phyloP scores from a whole-genome alignment of 768 basidiomycete species.

The Mycena olivaceomarginata region DNA sequence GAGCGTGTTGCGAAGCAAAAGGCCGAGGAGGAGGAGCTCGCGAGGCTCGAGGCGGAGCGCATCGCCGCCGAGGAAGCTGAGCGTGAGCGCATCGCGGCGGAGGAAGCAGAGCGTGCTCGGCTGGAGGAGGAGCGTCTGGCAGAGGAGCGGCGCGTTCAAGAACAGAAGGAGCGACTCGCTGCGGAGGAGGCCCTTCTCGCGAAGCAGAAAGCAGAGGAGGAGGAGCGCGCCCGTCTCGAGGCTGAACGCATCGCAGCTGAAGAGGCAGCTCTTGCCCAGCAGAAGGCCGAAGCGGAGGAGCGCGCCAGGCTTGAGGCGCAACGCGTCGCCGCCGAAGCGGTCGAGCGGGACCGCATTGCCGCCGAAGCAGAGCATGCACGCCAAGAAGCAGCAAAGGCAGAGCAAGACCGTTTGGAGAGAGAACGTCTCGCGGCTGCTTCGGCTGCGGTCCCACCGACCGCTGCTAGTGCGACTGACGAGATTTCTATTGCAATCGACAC shows the following conservation, averaged over 20 bases:
- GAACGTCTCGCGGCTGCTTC: background rate
- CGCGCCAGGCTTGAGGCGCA: background rate
- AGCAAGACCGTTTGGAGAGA: background rate
- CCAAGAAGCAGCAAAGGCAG: background rate
- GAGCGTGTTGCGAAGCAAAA: conserved; percentile 12
- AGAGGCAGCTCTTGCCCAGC: background rate
- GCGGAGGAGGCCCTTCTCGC: background rate
- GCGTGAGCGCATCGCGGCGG: conserved; percentile 17
- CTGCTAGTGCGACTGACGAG: background rate
- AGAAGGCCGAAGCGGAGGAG: background rate
- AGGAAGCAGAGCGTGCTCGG: conserved; percentile 11
- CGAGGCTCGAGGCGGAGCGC: conserved; percentile 10
- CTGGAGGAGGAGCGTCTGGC: conserved; percentile 18
- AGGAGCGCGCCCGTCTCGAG: background rate
- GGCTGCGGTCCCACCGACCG: background rate
- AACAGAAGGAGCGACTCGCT: background rate
- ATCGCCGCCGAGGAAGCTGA: conserved; percentile 20
- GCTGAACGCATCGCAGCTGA: conserved; percentile 2
- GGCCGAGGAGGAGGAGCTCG: conserved; percentile 18
- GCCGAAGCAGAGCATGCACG: conserved; percentile 8
- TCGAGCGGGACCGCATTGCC: conserved; percentile 4
- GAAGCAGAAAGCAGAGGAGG: background rate
- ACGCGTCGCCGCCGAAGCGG: background rate
- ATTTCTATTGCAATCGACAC: conserved; percentile 9
- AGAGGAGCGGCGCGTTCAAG: background rate